A percentile compares a stretch with the other conserved stretches of the same genome.
Conservation (phyloP, 768 basidiomycete genomes). For the Lepiota venenata region DNA sequence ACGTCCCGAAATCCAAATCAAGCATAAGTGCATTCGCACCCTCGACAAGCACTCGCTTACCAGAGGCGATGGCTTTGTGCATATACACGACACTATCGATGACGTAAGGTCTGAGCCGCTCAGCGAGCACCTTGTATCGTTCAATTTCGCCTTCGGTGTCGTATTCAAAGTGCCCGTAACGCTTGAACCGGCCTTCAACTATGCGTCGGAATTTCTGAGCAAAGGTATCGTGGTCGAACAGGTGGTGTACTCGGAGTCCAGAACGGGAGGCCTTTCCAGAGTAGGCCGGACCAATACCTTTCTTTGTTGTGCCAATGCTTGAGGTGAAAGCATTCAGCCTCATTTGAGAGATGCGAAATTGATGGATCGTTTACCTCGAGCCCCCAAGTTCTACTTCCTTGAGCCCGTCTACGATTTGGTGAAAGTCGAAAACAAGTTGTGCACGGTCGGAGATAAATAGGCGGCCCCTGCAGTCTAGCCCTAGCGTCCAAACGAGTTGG, state of each 20-base stretch:
- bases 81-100: constrained; percentile 85
- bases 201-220: constrained; percentile 90
- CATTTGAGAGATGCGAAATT: no score
- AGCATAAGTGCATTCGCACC: constrained; percentile 99
- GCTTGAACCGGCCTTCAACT: constrained; percentile 96
- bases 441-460: constrained; percentile 95
- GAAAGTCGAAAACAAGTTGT: constrained; percentile 97
- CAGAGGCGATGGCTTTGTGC: constrained; percentile 70
- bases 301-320: constrained; percentile 97
- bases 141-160: constrained; percentile 96
- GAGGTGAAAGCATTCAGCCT: constrained; percentile 2
- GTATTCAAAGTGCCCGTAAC: constrained; percentile 97
- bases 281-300: constrained; percentile 98
- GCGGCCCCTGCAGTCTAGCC: constrained; percentile 80
- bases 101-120: constrained; percentile 83
- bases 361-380: constrained; percentile 47
- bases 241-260: constrained; percentile 93
- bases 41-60: constrained; percentile 88
- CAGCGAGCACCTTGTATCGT: constrained; percentile 87
- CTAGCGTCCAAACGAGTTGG: constrained; percentile 32
- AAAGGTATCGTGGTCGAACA: constrained; percentile 85
- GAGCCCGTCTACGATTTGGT: constrained; percentile 98
- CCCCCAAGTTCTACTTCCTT: constrained; percentile 98
- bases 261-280: constrained; percentile 96
- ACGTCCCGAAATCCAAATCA: constrained; percentile 96